phyloP scores from a whole-genome alignment of 78 protist genomes.

The Monosiga brevicollis region DNA sequence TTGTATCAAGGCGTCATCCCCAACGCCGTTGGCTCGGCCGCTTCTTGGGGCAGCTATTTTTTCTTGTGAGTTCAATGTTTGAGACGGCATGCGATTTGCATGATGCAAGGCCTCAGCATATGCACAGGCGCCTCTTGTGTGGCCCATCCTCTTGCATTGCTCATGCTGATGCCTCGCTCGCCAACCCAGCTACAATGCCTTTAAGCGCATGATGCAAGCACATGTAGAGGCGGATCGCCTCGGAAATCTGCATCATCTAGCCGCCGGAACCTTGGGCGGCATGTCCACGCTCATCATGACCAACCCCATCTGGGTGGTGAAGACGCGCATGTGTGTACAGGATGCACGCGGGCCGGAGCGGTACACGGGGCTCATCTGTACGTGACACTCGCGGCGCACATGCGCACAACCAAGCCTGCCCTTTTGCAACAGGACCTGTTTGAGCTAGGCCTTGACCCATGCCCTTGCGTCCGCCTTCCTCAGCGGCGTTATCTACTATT shows the following conservation, averaged over 20 bases:
- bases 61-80: neutral
- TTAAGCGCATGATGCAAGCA: too few species aligned
- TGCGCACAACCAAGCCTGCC: neutral
- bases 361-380: neutral
- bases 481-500: too few species aligned
- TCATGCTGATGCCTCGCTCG: too few species aligned
- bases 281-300: slow-evolving; percentile 2
- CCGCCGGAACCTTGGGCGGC: too few species aligned
- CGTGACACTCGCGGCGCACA: too few species aligned
- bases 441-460: too few species aligned
- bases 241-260: too few species aligned
- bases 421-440: neutral
- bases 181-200: too few species aligned
- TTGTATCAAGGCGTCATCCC: slow-evolving; percentile 9
- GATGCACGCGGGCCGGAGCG: too few species aligned
- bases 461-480: too few species aligned
- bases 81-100: too few species aligned
- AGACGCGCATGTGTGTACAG: slow-evolving; percentile 12
- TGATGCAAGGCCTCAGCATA: neutral
- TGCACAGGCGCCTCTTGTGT: neutral
- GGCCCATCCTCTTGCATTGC: neutral
- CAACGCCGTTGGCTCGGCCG: neutral
- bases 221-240: too few species aligned
- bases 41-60: slow-evolving; percentile 14
- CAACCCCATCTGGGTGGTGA: slow-evolving; percentile 24